phyloP scores from a whole-genome alignment of 768 basidiomycete species.

The Agaricus sinodeliciosus region DNA sequence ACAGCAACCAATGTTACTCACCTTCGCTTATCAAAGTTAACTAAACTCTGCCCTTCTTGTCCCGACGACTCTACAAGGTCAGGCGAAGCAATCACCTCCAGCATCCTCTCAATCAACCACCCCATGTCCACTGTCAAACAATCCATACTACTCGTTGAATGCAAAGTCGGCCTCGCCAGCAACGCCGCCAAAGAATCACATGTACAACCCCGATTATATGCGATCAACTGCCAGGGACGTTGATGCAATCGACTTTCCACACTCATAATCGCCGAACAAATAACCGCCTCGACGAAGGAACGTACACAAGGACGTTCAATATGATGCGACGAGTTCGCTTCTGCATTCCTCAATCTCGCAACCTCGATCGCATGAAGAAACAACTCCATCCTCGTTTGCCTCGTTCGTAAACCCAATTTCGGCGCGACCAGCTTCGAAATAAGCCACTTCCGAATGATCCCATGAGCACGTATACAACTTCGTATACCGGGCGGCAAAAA shows the following conservation, averaged over 20 bases:
- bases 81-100: slow-evolving; percentile 71
- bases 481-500: slow-evolving; percentile 70
- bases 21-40: slow-evolving; percentile 84
- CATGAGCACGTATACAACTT: slow-evolving; percentile 71
- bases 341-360: slow-evolving; percentile 54
- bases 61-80: slow-evolving; percentile 54
- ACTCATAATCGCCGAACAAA: slow-evolving; percentile 71
- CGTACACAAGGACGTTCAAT: slow-evolving; percentile 60
- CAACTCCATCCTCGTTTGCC: slow-evolving; percentile 70
- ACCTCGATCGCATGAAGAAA: slow-evolving; percentile 70
- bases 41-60: slow-evolving; percentile 51
- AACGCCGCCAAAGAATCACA: slow-evolving; percentile 58
- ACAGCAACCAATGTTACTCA: slow-evolving; percentile 18
- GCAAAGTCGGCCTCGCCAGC: slow-evolving; percentile 43
- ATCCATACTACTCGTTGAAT: slow-evolving; percentile 37
- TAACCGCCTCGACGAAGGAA: slow-evolving; percentile 75
- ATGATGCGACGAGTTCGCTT: slow-evolving; percentile 25
- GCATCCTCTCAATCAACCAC: slow-evolving; percentile 76
- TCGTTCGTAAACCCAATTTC: slow-evolving; percentile 51
- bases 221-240: slow-evolving; percentile 75
- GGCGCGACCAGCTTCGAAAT: slow-evolving; percentile 63
- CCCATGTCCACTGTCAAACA: slow-evolving; percentile 69
- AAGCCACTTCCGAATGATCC: slow-evolving; percentile 74
- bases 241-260: slow-evolving; percentile 73
- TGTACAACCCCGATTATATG: slow-evolving; percentile 48